phyloP scores from a whole-genome alignment of 192 early-diverging fungal species.

The Cladochytrium replicatum region DNA sequence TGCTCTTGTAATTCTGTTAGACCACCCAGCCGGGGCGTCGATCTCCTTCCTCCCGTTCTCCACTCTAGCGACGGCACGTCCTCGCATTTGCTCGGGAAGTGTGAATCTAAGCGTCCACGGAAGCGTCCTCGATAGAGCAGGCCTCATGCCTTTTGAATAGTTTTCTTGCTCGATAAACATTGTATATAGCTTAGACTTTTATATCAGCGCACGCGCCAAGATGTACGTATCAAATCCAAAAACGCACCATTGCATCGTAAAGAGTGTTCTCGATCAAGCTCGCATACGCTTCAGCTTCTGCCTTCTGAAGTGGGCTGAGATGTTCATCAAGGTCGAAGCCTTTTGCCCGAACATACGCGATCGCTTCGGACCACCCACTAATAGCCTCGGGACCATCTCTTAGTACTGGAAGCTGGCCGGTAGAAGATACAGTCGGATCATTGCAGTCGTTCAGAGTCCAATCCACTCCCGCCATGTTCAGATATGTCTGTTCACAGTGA shows the following conservation, averaged over 20 bases:
- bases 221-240: not conserved
- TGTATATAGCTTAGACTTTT: constrained; percentile 48
- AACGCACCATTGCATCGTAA: constrained; percentile 57
- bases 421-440: constrained; percentile 50
- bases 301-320: constrained; percentile 18
- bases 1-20: constrained; percentile 8
- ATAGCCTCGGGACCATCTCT: constrained; percentile 41
- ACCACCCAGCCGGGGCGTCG: constrained; percentile 20
- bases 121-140: constrained; percentile 59
- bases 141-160: constrained; percentile 62
- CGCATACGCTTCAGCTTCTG: constrained; percentile 44
- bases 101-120: constrained; percentile 58
- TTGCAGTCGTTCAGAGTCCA: constrained; percentile 51
- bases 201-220: too few relatives aligned
- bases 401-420: constrained; percentile 65
- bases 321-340: constrained; percentile 33
- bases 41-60: constrained; percentile 36
- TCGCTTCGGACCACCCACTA: constrained; percentile 23
- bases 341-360: constrained; percentile 15
- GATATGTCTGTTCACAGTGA: constrained; percentile 33
- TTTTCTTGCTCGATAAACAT: constrained; percentile 80
- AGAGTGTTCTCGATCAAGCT: constrained; percentile 68
- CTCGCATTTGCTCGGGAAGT: constrained; percentile 62
- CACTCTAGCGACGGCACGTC: constrained; percentile 57
- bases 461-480: constrained; percentile 40